Evolutionary conservation across 176 grass and related monocot genomes (phyloP).

Genomic region (Zea luxurians): DNA sequence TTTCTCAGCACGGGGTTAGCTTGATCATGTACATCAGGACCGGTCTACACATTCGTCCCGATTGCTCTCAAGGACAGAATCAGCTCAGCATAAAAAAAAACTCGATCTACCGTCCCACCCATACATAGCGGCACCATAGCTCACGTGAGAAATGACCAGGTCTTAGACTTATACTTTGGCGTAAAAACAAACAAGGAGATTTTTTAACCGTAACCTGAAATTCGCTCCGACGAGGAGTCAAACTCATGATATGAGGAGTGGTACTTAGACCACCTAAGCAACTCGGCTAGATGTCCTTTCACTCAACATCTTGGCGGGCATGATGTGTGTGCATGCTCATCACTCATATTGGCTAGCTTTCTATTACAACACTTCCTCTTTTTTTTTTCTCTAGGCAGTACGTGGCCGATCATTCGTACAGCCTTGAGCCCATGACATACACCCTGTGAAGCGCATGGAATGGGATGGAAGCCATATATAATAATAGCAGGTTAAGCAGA

Average conservation of each 20-base stretch:
- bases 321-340: slow-evolving; percentile 18
- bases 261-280: no score
- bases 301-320: background rate
- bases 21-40: slow-evolving; percentile 11
- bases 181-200: no score
- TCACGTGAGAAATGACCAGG: no score
- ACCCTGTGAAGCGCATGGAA: background rate
- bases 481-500: background rate
- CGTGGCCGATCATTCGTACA: background rate
- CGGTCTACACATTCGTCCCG: slow-evolving; percentile 13
- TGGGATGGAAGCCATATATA: background rate
- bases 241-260: no score
- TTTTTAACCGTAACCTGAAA: no score
- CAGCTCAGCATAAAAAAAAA: background rate
- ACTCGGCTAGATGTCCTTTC: no score
- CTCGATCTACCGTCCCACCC: no score
- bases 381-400: background rate
- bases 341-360: background rate
- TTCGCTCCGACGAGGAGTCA: no score
- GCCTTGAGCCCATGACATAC: background rate
- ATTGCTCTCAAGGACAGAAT: background rate
- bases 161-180: no score
- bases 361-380: background rate
- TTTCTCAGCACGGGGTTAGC: background rate
- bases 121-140: no score